Evolutionary conservation across 192 early-diverging fungal species (phyloP).

Genomic region (Backusella morwellensis): DNA sequence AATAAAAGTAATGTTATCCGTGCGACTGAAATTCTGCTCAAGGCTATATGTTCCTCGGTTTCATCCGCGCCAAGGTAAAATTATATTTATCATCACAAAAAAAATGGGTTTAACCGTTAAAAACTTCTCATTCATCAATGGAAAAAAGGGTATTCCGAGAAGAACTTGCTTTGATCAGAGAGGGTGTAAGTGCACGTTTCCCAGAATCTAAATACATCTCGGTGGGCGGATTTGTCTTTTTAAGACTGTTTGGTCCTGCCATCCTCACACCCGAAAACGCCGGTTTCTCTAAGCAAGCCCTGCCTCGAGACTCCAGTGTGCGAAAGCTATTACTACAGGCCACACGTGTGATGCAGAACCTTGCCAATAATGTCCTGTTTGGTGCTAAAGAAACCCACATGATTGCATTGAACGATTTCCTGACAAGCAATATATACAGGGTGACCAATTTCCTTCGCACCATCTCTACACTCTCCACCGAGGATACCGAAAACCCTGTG

Average conservation of each 20-base stretch:
- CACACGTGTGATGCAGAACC: constrained; percentile 96
- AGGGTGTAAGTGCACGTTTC: constrained; percentile 75
- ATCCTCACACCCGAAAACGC: constrained; percentile 89
- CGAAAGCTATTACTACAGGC: constrained; percentile 82
- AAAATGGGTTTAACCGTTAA: neutral
- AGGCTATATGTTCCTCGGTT: constrained; percentile 73
- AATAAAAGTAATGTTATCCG: constrained; percentile 77
- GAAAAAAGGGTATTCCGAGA: constrained; percentile 57
- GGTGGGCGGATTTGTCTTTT: constrained; percentile 92
- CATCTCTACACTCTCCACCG: constrained; percentile 51
- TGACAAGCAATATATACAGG: constrained; percentile 75
- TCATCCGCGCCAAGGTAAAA: constrained; percentile 60
- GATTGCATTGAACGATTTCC: constrained; percentile 86
- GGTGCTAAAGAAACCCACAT: constrained; percentile 95
- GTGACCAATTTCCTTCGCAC: constrained; percentile 78
- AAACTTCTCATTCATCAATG: too few relatives aligned
- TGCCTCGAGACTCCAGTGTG: constrained; percentile 64
- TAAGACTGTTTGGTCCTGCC: constrained; percentile 92
- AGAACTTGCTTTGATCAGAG: constrained; percentile 76
- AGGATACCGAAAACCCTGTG: neutral
- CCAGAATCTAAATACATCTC: constrained; percentile 80
- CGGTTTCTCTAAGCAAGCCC: constrained; percentile 59
- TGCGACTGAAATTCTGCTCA: constrained; percentile 73
- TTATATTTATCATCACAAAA: neutral
- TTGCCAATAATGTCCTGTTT: constrained; percentile 95